Evolutionary conservation across 2,329 filamentous ascomycete species (phyloP).

Genomic region (Exserohilum rostratum): DNA sequence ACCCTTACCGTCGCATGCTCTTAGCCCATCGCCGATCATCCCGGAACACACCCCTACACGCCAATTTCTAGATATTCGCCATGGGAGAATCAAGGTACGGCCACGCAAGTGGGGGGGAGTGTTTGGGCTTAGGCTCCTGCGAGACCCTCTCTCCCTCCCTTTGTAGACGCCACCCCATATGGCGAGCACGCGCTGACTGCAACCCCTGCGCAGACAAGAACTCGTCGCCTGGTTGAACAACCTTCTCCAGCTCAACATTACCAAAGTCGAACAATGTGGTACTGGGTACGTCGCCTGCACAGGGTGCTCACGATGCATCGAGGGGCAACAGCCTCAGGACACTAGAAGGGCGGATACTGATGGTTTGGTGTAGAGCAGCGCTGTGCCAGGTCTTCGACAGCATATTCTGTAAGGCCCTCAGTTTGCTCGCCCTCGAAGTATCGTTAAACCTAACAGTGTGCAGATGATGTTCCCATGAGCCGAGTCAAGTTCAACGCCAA

Average conservation of each 20-base stretch:
- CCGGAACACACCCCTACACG: constrained; percentile 1
- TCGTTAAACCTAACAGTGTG: constrained; percentile 11
- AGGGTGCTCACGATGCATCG: not conserved
- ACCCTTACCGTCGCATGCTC: constrained; percentile 11
- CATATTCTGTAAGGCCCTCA: constrained; percentile 73
- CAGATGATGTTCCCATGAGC: constrained; percentile 88
- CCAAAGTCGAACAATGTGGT: constrained; percentile 97
- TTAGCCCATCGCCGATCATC: constrained; percentile 9
- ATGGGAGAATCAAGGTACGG: constrained; percentile 70
- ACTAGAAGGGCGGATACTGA: constrained; percentile 25
- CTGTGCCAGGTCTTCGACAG: constrained; percentile 98
- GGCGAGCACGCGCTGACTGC: constrained; percentile 24
- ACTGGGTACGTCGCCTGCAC: constrained; percentile 74
- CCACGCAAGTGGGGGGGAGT: constrained; percentile 3
- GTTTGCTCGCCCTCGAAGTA: not conserved
- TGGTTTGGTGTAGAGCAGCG: constrained; percentile 69
- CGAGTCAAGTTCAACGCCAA: constrained; percentile 98
- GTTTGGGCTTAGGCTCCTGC: constrained; percentile 2
- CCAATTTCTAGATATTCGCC: constrained; percentile 27
- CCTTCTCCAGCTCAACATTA: constrained; percentile 96
- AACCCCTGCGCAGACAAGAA: constrained; percentile 76
- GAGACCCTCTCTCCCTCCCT: not conserved
- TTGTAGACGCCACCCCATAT: constrained; percentile 16
- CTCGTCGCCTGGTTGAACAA: constrained; percentile 96
- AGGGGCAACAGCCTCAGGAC: constrained; percentile 13